Evolutionary conservation across 2,329 filamentous ascomycete genomes (phyloP).

Genomic region (Diaporthe australafricana): DNA sequence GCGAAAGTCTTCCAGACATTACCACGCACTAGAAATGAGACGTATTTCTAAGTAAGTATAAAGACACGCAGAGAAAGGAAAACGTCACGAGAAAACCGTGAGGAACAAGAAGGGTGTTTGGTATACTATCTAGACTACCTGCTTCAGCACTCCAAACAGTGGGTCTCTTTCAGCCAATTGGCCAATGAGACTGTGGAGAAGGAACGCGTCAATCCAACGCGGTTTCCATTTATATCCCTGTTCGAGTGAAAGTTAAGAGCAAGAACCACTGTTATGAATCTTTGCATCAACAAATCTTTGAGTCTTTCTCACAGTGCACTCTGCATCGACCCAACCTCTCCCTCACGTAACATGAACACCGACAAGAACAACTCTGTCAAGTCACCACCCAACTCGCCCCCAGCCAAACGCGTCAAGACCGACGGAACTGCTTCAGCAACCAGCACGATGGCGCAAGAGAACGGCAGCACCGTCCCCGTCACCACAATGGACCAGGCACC

Average conservation of each 20-base stretch:
- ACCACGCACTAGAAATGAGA: background rate
- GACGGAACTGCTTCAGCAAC: conserved; percentile 45
- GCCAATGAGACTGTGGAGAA: conserved; percentile 33
- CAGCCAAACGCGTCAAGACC: conserved; percentile 84
- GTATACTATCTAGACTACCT: too few relatives aligned
- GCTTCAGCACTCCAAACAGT: background rate
- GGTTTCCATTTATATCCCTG: conserved; percentile 31
- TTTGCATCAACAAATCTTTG: conserved; percentile 10
- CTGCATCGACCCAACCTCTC: conserved; percentile 22
- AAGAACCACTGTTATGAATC: conserved; percentile 1
- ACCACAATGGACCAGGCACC: conserved; percentile 57
- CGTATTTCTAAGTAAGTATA: background rate
- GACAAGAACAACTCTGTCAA: conserved; percentile 50
- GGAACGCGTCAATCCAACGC: conserved; percentile 33
- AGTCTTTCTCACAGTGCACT: background rate
- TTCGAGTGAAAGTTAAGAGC: conserved; percentile 9
- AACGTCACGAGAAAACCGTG: background rate
- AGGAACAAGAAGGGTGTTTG: background rate
- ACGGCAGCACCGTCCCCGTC: conserved; percentile 42
- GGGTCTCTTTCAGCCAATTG: conserved; percentile 6
- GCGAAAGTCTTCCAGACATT: too few relatives aligned
- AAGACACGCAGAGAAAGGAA: background rate
- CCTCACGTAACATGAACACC: conserved; percentile 45
- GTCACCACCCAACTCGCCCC: conserved; percentile 77
- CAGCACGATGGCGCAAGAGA: conserved; percentile 44